phyloP scores from a whole-genome alignment of 2,329 filamentous ascomycete genomes.

The Aspergillus fijiensis region DNA sequence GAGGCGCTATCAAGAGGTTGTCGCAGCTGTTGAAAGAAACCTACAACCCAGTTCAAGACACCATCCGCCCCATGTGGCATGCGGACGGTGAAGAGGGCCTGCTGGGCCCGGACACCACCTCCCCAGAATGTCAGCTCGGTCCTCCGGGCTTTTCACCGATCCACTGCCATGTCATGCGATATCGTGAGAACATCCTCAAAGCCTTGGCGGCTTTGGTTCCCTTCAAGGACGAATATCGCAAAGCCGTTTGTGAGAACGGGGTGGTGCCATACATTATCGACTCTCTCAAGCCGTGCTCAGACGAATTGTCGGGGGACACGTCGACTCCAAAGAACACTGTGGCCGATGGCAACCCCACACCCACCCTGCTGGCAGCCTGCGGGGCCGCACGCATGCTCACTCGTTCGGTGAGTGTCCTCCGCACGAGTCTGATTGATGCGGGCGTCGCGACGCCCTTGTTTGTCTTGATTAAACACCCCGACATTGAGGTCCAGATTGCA shows the following conservation, averaged over 20 bases:
- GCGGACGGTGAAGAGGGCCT: conserved; percentile 33
- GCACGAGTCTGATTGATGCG: conserved; percentile 84
- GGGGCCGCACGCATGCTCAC: conserved; percentile 77
- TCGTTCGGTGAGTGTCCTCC: conserved; percentile 76
- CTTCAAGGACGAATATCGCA: conserved; percentile 80
- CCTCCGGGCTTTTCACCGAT: conserved; percentile 60
- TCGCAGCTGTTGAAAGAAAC: conserved; percentile 65
- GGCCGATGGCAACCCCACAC: conserved; percentile 72
- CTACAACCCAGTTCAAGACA: conserved; percentile 59
- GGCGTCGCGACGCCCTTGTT: conserved; percentile 77
- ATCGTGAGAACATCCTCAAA: conserved; percentile 73
- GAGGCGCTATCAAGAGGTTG: conserved; percentile 60
- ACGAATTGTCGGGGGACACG: conserved; percentile 27
- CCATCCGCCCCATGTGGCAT: conserved; percentile 57
- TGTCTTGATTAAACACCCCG: conserved; percentile 68
- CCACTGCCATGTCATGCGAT: conserved; percentile 67
- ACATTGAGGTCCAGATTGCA: conserved; percentile 79
- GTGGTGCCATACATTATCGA: conserved; percentile 79
- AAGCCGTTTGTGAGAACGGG: conserved; percentile 78
- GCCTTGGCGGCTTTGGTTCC: conserved; percentile 79
- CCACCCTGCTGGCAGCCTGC: conserved; percentile 82
- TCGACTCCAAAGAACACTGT: conserved; percentile 36
- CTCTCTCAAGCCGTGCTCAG: conserved; percentile 64
- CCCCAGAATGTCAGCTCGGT: conserved; percentile 54
- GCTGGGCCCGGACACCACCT: conserved; percentile 21